These are phyloP conservation scores for Rhynchospora pubera DNA, from an alignment of 176 grass and related monocot genomes.

Conservation along the genomic window DNA sequence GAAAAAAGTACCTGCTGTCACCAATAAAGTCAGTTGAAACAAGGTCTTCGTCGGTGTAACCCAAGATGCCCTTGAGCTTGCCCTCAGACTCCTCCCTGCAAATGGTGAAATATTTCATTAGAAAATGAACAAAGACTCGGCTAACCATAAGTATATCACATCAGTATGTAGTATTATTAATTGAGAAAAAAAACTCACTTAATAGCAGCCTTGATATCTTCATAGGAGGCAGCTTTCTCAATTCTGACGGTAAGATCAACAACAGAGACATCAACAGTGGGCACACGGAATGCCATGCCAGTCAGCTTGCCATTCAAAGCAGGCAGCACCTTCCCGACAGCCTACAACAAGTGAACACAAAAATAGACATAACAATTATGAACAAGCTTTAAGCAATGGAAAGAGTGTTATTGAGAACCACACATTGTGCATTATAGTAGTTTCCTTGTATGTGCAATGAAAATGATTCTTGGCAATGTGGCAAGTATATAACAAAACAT, in stretches of 20 bases:
- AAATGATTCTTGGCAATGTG: not conserved
- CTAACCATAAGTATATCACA: not conserved
- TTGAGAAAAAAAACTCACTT: constrained; percentile 32
- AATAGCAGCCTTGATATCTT: constrained; percentile 56
- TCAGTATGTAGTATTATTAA: not conserved
- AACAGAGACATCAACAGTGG: constrained; percentile 50
- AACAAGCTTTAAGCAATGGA: not conserved
- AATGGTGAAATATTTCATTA: not conserved
- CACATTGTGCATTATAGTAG: too few relatives aligned
- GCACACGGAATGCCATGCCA: constrained; percentile 62
- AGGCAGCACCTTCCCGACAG: constrained; percentile 62
- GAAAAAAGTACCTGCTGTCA: constrained; percentile 57
- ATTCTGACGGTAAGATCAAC: constrained; percentile 65
- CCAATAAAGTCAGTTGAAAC: constrained; percentile 90
- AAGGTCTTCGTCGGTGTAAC: constrained; percentile 85
- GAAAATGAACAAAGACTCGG: not conserved
- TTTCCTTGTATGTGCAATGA: not conserved
- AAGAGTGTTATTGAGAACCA: too few relatives aligned
- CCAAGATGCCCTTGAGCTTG: constrained; percentile 76
- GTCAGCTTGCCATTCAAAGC: constrained; percentile 62
- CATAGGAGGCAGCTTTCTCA: constrained; percentile 46
- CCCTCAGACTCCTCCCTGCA: constrained; percentile 80
- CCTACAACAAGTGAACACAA: constrained; percentile 13
- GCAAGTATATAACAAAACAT: not conserved
- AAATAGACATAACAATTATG: not conserved